Evolutionary conservation across 176 grass and related monocot genomes (phyloP).

Genomic region (Oryza meridionalis): DNA sequence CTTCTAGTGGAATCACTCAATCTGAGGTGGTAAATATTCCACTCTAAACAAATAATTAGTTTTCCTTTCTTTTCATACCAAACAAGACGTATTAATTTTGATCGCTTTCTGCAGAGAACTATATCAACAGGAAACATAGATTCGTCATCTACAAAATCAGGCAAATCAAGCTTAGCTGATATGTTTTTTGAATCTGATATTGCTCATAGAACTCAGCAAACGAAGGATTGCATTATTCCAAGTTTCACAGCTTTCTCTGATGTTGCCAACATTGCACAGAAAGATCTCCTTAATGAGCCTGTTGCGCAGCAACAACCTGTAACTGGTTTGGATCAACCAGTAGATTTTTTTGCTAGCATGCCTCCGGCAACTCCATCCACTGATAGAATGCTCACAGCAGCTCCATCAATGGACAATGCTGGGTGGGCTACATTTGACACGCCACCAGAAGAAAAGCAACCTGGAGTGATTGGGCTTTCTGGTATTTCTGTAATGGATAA

Average conservation of each 20-base stretch:
- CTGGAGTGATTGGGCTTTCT: conserved; percentile 40
- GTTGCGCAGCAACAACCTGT: conserved; percentile 35
- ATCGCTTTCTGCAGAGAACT: conserved; percentile 55
- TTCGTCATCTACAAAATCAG: conserved; percentile 49
- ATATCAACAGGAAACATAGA: conserved; percentile 56
- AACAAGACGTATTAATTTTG: conserved; percentile 24
- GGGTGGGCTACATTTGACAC: conserved; percentile 93
- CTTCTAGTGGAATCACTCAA: conserved; percentile 29
- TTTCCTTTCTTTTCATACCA: conserved; percentile 4
- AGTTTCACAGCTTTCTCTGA: conserved; percentile 49
- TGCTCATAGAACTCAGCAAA: conserved; percentile 32
- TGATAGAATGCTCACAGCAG: conserved; percentile 35
- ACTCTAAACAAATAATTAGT: not conserved
- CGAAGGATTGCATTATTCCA: conserved; percentile 7
- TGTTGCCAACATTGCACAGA: conserved; percentile 27
- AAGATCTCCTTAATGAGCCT: conserved; percentile 47
- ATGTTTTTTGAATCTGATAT: conserved; percentile 47
- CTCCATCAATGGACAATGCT: conserved; percentile 49
- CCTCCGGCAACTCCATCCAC: conserved; percentile 23
- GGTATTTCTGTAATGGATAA: conserved; percentile 25
- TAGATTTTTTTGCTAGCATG: conserved; percentile 70
- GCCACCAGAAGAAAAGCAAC: conserved; percentile 46
- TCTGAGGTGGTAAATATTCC: conserved; percentile 36
- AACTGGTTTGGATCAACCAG: conserved; percentile 43
- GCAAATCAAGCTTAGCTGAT: conserved; percentile 63